Evolutionary conservation across 805 yeast species (phyloP).

Genomic region (Wickerhamiella vanderwaltii): DNA sequence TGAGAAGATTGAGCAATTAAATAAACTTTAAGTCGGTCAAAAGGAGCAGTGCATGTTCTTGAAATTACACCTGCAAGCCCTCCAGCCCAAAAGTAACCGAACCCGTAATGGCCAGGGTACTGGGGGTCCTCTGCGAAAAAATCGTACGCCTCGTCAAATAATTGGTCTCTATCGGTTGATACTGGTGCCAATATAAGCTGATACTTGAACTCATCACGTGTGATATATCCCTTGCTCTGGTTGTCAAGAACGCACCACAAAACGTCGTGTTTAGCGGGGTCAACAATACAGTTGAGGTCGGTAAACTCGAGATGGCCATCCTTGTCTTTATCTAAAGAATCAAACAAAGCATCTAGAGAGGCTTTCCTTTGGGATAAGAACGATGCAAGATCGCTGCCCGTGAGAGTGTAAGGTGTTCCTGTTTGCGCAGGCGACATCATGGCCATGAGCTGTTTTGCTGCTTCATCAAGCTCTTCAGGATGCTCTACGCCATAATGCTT

Average conservation of each 20-base stretch:
- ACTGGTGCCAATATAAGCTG: conserved; percentile 69
- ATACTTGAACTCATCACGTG: conserved; percentile 78
- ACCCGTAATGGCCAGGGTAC: conserved; percentile 63
- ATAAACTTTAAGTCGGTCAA: conserved; percentile 88
- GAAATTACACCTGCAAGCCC: conserved; percentile 93
- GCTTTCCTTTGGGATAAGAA: neutral
- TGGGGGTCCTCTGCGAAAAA: conserved; percentile 74
- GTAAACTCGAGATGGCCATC: neutral
- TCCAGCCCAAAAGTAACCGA: conserved; percentile 88
- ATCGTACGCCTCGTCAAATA: conserved; percentile 63
- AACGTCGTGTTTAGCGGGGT: conserved; percentile 4
- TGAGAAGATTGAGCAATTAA: conserved; percentile 57
- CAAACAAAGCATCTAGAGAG: conserved; percentile 1
- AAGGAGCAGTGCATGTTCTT: conserved; percentile 93
- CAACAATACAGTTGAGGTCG: neutral
- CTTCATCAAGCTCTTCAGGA: neutral
- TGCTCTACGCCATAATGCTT: neutral
- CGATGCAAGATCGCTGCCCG: no score
- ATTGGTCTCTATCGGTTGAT: conserved; percentile 30
- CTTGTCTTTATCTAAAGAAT: neutral
- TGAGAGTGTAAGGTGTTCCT: no score
- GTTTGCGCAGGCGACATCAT: neutral
- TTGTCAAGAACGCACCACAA: conserved; percentile 45
- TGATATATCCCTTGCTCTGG: conserved; percentile 51
- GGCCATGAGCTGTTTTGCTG: neutral